Percentiles rank a stretch among this genome's conserved stretches.
Conservation (phyloP, 2,329 filamentous ascomycete genomes). For the Truncatella angustata region DNA sequence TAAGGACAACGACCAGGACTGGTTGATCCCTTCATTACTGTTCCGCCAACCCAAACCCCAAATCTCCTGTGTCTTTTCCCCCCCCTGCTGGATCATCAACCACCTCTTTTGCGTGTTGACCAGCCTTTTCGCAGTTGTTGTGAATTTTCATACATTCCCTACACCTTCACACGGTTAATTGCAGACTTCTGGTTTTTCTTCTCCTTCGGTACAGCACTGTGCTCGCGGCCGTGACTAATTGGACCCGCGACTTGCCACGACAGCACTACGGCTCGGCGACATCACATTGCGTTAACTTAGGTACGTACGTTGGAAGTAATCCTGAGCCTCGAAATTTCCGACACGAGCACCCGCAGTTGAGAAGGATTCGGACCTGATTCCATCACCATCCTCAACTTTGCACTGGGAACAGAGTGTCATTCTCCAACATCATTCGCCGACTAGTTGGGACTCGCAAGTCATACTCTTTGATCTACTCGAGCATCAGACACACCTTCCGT, state of each 20-base stretch:
- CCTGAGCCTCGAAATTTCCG: conserved; percentile 14
- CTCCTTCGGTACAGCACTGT: neutral
- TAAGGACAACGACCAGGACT: no score
- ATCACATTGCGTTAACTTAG: conserved; percentile 8
- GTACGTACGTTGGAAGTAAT: conserved; percentile 16
- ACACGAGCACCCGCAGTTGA: neutral
- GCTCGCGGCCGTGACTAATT: conserved; percentile 19
- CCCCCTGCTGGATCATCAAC: conserved; percentile 7
- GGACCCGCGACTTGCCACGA: conserved; percentile 34
- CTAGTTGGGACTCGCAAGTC: neutral
- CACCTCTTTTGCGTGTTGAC: conserved; percentile 8
- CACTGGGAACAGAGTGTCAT: no score
- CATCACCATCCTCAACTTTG: no score
- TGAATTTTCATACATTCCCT: conserved; percentile 7
- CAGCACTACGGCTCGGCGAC: neutral
- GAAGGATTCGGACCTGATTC: no score
- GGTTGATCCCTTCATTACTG: conserved; percentile 7
- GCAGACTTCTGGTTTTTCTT: neutral
- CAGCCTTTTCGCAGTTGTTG: conserved; percentile 3
- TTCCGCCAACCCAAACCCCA: conserved; percentile 5
- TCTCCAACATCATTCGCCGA: no score
- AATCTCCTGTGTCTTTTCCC: neutral
- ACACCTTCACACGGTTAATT: conserved; percentile 10
- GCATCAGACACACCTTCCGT: neutral
- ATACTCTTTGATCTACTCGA: no score